Base-by-base conservation (phyloP, 2,329 filamentous ascomycete genomes). In the Xylariaceae sp. region DNA sequence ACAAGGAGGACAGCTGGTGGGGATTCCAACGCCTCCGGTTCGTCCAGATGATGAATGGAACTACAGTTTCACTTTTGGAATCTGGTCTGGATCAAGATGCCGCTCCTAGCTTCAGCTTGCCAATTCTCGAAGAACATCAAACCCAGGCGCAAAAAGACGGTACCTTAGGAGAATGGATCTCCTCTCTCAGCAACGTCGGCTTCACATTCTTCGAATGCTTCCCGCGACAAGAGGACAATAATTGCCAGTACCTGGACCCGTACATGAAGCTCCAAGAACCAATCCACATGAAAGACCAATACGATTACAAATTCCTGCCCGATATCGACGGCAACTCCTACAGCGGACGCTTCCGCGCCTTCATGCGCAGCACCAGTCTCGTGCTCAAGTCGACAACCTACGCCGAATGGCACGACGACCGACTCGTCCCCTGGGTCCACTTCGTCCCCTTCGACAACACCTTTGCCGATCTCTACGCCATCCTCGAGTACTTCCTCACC, bases 381-480 rank as follows among this genome's bases (percentile, higher is more conserved):
- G 85, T 86, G 1, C 81, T 91, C 69, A 91, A 91, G 73, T 81
- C 84, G 10, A 90, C 88, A 2, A 79, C 90, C 49, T 91, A 88
- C 69, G 76, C 82, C 7, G 88, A 91, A 70, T 91, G 88, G 88
- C 88, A 90, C 69, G 88, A 90, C 69, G 80, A 82, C 49, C 79
- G 88, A 5, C 76, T 91, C 0, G 74, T 84, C 11, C 83, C 87
- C 0, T 92, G 88, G 88, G 76, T 82, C 63, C 88, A 92, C 72
- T 91, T 88, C 66, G 82, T 86, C 1, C 88, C 88, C 1, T 79
- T 91, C 67, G 86, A 89, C 70, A 88, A 88, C 67, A 82, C 82
- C 1, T 88, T 84, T 60, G 76, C 82, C 55, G 88, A 90, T 51
- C 70, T 89, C 8, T 89, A 88, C 65, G 80, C 80, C 8, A 77